phyloP scores from a whole-genome alignment of 495 filamentous ascomycete species.

The Penicillium angulare region DNA sequence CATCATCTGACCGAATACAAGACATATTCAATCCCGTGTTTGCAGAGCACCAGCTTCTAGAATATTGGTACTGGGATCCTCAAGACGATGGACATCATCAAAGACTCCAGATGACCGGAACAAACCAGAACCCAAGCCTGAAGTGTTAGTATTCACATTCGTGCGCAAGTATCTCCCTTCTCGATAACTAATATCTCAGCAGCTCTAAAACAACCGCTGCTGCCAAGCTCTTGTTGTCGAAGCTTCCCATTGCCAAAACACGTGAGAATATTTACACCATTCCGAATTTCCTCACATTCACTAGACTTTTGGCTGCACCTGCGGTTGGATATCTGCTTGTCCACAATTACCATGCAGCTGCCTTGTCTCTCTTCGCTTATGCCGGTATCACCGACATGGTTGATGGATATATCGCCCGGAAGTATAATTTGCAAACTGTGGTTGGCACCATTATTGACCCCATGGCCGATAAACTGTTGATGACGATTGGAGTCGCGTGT shows the following conservation, averaged over 20 bases:
- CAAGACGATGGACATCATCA: conserved; percentile 25
- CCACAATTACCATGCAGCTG: conserved; percentile 71
- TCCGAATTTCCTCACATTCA: conserved; percentile 88
- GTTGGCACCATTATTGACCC: conserved; percentile 96
- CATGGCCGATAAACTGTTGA: conserved; percentile 93
- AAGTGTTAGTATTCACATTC: neutral
- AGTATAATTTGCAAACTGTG: conserved; percentile 85
- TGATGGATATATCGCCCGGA: conserved; percentile 88
- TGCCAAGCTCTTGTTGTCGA: conserved; percentile 43
- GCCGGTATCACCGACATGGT: conserved; percentile 88
- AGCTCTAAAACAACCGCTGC: conserved; percentile 9
- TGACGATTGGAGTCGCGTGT: conserved; percentile 86
- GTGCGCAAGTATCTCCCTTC: no score
- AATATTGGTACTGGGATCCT: conserved; percentile 10
- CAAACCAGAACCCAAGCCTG: conserved; percentile 15
- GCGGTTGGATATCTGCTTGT: conserved; percentile 87
- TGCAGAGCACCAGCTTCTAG: neutral
- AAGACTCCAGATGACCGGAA: conserved; percentile 21
- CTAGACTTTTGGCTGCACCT: conserved; percentile 79
- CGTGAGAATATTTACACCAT: conserved; percentile 96
- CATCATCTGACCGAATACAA: conserved; percentile 5
- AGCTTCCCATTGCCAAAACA: conserved; percentile 43
- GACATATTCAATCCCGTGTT: neutral
- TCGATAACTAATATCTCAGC: no score
- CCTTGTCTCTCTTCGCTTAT: conserved; percentile 84